These are phyloP conservation scores for Yamadazyma sp. DNA, from an alignment of 1,139 yeast genomes.

Conservation along the genomic window DNA sequence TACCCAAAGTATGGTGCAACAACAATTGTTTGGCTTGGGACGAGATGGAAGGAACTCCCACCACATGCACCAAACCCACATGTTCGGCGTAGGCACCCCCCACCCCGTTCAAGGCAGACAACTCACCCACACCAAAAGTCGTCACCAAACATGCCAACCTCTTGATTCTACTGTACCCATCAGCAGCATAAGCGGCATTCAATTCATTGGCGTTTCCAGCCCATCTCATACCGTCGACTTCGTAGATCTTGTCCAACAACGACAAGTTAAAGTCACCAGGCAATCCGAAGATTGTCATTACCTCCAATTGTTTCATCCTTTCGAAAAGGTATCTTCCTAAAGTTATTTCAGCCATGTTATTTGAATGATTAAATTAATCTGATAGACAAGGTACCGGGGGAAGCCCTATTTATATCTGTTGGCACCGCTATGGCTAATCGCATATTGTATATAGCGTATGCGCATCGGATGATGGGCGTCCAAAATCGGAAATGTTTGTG, in stretches of 20 bases:
- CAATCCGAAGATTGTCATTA: slow-evolving; percentile 41
- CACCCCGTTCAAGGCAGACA: slow-evolving; percentile 40
- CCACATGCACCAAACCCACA: slow-evolving; percentile 41
- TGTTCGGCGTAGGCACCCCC: slow-evolving; percentile 46
- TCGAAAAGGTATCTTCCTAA: slow-evolving; percentile 46
- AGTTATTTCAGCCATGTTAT: slow-evolving; percentile 35
- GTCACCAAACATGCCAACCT: slow-evolving; percentile 39
- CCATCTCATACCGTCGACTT: slow-evolving; percentile 40
- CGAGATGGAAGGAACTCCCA: slow-evolving; percentile 40
- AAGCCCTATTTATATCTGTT: neutral
- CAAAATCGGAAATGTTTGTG: neutral
- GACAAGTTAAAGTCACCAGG: slow-evolving; percentile 44
- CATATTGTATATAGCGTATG: neutral
- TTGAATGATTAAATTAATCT: neutral
- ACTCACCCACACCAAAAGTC: slow-evolving; percentile 45
- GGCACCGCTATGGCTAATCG: neutral
- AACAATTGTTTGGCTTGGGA: slow-evolving; percentile 39
- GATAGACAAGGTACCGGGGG: too few relatives aligned
- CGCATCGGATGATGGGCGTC: neutral
- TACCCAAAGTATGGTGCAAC: slow-evolving; percentile 47
- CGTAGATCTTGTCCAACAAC: slow-evolving; percentile 38
- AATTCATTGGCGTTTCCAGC: slow-evolving; percentile 46
- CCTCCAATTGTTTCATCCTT: slow-evolving; percentile 41
- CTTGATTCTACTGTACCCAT: slow-evolving; percentile 41
- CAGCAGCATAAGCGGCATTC: slow-evolving; percentile 46